Evolutionary conservation across 768 basidiomycete genomes (phyloP).

Genomic region (Podaxis sp.): DNA sequence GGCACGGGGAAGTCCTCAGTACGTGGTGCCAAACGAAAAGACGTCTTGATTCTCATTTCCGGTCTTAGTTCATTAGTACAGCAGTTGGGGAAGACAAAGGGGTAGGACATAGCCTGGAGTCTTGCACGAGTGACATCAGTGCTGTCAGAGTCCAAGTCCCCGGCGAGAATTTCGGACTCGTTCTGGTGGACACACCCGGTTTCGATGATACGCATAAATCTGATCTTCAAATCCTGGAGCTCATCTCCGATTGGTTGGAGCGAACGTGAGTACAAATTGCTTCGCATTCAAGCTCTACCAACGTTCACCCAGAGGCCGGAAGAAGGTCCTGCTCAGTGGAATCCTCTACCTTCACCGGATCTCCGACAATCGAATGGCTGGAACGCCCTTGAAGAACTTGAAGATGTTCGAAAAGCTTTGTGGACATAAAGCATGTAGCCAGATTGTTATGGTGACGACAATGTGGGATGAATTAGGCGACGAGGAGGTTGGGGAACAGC

Average conservation of each 20-base stretch:
- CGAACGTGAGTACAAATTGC: not conserved
- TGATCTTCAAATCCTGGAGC: slow-evolving; percentile 25
- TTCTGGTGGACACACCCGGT: slow-evolving; percentile 30
- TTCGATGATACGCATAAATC: slow-evolving; percentile 26
- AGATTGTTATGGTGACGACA: slow-evolving; percentile 34
- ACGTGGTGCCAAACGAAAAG: not conserved
- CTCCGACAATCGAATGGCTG: slow-evolving; percentile 28
- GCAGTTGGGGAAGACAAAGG: slow-evolving; percentile 30
- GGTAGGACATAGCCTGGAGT: slow-evolving; percentile 32
- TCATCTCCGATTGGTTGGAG: slow-evolving; percentile 27
- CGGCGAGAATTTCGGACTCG: slow-evolving; percentile 13
- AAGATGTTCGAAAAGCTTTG: slow-evolving; percentile 36
- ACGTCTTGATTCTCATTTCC: not conserved
- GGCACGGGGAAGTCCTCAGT: slow-evolving; percentile 24
- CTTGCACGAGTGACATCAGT: slow-evolving; percentile 32
- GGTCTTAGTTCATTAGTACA: slow-evolving; percentile 33
- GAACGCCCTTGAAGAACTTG: slow-evolving; percentile 28
- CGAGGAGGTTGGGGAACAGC: slow-evolving; percentile 5
- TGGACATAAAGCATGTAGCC: slow-evolving; percentile 27
- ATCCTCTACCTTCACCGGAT: slow-evolving; percentile 27
- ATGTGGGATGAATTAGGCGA: slow-evolving; percentile 18
- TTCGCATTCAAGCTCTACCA: not conserved
- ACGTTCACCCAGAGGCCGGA: slow-evolving; percentile 1
- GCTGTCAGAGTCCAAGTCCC: slow-evolving; percentile 9
- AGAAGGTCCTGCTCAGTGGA: slow-evolving; percentile 25